A percentile compares a stretch with the other conserved stretches of the same genome.
These are phyloP conservation scores for Lepidopterella palustris DNA, from an alignment of 495 filamentous ascomycete species.

Conservation along the genomic window DNA sequence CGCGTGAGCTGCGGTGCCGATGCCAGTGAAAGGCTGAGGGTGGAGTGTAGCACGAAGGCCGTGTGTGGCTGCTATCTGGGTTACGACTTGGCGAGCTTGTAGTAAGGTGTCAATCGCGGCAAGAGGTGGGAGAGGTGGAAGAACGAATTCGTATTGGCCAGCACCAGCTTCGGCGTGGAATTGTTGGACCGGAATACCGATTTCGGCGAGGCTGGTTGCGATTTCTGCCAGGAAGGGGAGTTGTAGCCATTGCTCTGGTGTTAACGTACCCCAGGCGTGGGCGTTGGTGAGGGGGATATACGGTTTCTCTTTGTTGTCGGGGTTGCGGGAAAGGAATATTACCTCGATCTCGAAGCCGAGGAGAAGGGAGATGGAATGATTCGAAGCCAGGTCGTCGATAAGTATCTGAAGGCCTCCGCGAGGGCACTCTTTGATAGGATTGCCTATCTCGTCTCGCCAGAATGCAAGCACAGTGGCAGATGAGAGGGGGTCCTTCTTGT, in stretches of 20 bases:
- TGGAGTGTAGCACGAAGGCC: slow-evolving; percentile 67
- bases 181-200: slow-evolving; percentile 63
- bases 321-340: slow-evolving; percentile 49
- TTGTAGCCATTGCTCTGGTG: slow-evolving; percentile 48
- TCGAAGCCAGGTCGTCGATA: slow-evolving; percentile 26
- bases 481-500: slow-evolving; percentile 22
- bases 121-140: slow-evolving; percentile 58
- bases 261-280: slow-evolving; percentile 59
- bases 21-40: slow-evolving; percentile 60
- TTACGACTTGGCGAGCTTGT: slow-evolving; percentile 64
- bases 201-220: slow-evolving; percentile 46
- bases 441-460: slow-evolving; percentile 54
- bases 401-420: slow-evolving; percentile 35
- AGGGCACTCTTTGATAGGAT: slow-evolving; percentile 47
- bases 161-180: slow-evolving; percentile 70
- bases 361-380: slow-evolving; percentile 47
- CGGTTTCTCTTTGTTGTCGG: slow-evolving; percentile 30
- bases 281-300: slow-evolving; percentile 34
- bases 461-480: slow-evolving; percentile 39
- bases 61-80: slow-evolving; percentile 49
- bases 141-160: slow-evolving; percentile 78
- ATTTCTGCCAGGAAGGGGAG: slow-evolving; percentile 61
- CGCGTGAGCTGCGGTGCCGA: slow-evolving; percentile 60
- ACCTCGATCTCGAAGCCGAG: slow-evolving; percentile 84
- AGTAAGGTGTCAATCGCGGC: slow-evolving; percentile 66